phyloP scores from a whole-genome alignment of 768 basidiomycete genomes.

The Suillus subluteus region DNA sequence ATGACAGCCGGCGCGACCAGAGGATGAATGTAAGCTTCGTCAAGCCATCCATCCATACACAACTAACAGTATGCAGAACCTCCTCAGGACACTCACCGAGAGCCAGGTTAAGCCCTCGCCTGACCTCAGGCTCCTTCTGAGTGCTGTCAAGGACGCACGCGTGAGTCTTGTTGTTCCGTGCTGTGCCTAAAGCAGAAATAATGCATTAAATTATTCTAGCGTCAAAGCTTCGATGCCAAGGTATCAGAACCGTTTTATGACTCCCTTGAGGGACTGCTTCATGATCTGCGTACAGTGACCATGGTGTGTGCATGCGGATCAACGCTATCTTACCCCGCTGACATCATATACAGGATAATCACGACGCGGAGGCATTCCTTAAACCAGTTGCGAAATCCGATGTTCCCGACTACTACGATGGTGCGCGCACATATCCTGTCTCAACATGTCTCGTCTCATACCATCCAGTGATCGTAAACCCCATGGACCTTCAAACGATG shows the following conservation, averaged over 20 bases:
- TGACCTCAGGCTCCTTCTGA: conserved; percentile 82
- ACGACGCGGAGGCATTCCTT: conserved; percentile 90
- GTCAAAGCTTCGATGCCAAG: conserved; percentile 62
- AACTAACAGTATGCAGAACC: conserved; percentile 58
- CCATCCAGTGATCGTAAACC: conserved; percentile 79
- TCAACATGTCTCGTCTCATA: conserved; percentile 14
- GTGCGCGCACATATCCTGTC: conserved; percentile 46
- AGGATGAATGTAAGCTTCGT: conserved; percentile 43
- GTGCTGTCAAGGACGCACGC: conserved; percentile 85
- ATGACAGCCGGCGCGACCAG: conserved; percentile 27
- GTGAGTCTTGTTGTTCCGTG: conserved; percentile 50
- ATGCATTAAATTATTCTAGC: conserved; percentile 36
- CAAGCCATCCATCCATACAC: conserved; percentile 17
- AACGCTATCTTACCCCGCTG: conserved; percentile 31
- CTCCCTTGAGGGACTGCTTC: conserved; percentile 84
- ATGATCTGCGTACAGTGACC: conserved; percentile 80
- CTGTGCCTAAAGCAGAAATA: conserved; percentile 6
- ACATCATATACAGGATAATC: conserved; percentile 65
- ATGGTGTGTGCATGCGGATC: conserved; percentile 45
- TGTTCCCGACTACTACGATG: conserved; percentile 91
- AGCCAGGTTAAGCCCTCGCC: conserved; percentile 66
- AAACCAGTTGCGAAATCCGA: conserved; percentile 91
- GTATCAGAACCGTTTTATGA: conserved; percentile 91
- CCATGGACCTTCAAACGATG: conserved; percentile 97
- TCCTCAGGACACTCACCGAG: conserved; percentile 84